These are phyloP conservation scores for Sporobolomyces phaffii DNA, from an alignment of 768 basidiomycete genomes.

Conservation along the genomic window DNA sequence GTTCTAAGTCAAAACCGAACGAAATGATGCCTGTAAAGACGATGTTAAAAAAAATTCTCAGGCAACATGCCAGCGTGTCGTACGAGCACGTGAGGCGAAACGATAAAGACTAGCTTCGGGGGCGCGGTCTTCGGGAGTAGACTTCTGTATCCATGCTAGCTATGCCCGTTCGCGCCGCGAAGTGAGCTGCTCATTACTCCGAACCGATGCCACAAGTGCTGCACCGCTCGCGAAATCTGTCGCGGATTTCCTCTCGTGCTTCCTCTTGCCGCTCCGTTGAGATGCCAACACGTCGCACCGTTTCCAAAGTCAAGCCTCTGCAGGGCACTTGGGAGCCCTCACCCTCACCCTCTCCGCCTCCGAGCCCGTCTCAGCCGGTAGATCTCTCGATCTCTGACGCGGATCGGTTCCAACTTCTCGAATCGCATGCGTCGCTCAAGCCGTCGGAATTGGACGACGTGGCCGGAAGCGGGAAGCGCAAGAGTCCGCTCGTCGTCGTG, in stretches of 20 bases:
- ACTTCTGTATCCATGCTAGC: too few relatives aligned
- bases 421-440: background rate
- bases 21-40: too few relatives aligned
- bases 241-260: background rate
- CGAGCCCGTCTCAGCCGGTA: background rate
- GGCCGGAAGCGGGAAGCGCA: background rate
- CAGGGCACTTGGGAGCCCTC: slow-evolving; percentile 6
- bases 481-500: slow-evolving; percentile 25
- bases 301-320: background rate
- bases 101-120: too few relatives aligned
- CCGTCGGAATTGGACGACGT: slow-evolving; percentile 4
- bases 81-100: too few relatives aligned
- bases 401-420: slow-evolving; percentile 24
- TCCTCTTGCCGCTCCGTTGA: background rate
- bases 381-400: slow-evolving; percentile 24
- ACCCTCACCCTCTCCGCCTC: slow-evolving; percentile 2
- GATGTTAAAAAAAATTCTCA: background rate
- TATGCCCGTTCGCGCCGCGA: too few relatives aligned
- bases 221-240: background rate
- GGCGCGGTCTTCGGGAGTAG: too few relatives aligned
- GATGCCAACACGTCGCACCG: background rate
- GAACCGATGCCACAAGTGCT: too few relatives aligned
- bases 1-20: slow-evolving; percentile 24
- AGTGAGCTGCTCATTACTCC: background rate
- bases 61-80: too few relatives aligned